Evolutionary conservation across 2,329 filamentous ascomycete species (phyloP), one percentile per base, ranked within the genome.

Genomic region (Neofusicoccum umdonicola): DNA sequence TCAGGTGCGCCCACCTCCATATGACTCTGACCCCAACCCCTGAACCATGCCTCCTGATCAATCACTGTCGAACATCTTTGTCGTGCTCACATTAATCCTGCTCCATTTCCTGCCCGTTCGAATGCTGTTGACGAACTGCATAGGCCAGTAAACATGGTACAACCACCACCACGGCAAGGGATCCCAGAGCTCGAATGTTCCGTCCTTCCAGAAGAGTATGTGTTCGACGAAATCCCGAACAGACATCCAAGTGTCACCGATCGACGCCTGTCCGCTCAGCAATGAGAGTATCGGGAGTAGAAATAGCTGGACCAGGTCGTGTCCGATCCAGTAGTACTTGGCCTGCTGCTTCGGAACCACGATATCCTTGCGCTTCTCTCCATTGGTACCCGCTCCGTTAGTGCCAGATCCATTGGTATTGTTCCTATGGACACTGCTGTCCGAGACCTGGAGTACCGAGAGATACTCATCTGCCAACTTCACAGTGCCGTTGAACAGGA

Each of bases 1-100:
- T 7, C 15, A 6, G 11, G 9, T 39, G 37, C 37, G 3, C 9
- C 37, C 11, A 15, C 37, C 7, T 37, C 19, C n/a, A 15, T 27
- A 56, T 42, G 8, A n/a, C 41, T 11, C 6, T 35, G 31, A 15
- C 11, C 13, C 27, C 8, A 17, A 15, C 15, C 27, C 27, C 27
- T 31, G 27, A 31, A 31, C 27, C 6, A 31, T 31, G 4, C 27
- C 6, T 31, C 3, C 35, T 22, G 22, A 34, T 37, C 31, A 37
- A 9, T 54, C 35, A n/a, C 56, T 51, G 34, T 41, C 75, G 71
- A 87, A 87, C 73, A 87, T 80, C 74, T 86, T 87, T 31, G 80
- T 82, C 12, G 89, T 91, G 69, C 87, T 89, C 3, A 90, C 86
- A 74, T 91, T 91, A 42, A 89, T 73, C 66, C 87, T 80, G 67